Evolutionary conservation across 768 basidiomycete species (phyloP).

Genomic region (Leccinum disarticulatum): DNA sequence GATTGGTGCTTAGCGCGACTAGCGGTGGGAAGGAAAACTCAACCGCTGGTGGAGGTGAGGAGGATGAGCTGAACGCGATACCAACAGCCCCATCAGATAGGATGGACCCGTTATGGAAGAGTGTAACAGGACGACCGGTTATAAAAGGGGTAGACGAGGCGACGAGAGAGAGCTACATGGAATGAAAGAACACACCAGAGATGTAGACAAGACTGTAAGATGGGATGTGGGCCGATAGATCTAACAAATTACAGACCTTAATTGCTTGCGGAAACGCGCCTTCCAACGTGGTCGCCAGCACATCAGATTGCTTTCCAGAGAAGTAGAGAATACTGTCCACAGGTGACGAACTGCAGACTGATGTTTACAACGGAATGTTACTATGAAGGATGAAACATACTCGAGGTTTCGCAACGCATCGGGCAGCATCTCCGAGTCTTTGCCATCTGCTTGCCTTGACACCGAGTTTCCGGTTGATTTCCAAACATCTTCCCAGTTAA

Average conservation of each 20-base stretch:
- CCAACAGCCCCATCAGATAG: conserved; percentile 70
- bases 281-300: conserved; percentile 45
- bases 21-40: conserved; percentile 41
- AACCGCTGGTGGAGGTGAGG: conserved; percentile 10
- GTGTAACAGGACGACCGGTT: conserved; percentile 70
- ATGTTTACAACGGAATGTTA: neutral
- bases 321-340: conserved; percentile 46
- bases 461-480: conserved; percentile 24
- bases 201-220: conserved; percentile 1
- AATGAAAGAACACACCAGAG: neutral
- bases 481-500: conserved; percentile 59
- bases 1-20: conserved; percentile 39
- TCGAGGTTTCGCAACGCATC: conserved; percentile 35
- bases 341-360: conserved; percentile 16
- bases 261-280: conserved; percentile 42
- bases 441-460: neutral
- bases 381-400: conserved; percentile 19
- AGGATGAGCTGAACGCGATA: conserved; percentile 42
- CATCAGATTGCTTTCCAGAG: conserved; percentile 58
- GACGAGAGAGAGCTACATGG: conserved; percentile 59
- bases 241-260: conserved; percentile 41
- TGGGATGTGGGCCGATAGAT: neutral
- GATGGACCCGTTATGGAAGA: conserved; percentile 58
- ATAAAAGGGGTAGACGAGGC: conserved; percentile 78
- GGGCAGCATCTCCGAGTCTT: conserved; percentile 32